Conservation (phyloP, 208 protist species). For the Wallacemonas sp. region DNA sequence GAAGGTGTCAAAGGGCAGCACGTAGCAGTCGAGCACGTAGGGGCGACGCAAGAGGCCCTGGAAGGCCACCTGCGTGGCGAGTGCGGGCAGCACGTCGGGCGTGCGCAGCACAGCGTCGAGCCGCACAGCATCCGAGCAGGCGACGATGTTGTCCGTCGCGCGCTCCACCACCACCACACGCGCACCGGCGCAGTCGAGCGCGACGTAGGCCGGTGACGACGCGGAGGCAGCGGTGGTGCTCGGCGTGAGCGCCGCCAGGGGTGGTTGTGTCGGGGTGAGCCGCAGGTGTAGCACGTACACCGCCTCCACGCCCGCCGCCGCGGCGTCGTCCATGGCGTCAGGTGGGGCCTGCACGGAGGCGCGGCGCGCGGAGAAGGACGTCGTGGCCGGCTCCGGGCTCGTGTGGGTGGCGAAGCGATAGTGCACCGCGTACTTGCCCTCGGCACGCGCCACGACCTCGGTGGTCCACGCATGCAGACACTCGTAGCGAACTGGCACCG, state of each 20-base stretch:
- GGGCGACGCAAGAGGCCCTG: background rate
- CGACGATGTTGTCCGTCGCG: background rate
- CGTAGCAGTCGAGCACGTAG: conserved; percentile 9
- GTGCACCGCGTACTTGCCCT: conserved; percentile 8
- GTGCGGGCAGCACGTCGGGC: background rate
- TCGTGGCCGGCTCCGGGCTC: conserved; percentile 4
- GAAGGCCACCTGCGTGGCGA: conserved; percentile 3
- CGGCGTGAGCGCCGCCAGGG: background rate
- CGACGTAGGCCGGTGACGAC: background rate
- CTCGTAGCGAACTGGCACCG: background rate
- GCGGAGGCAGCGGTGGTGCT: background rate
- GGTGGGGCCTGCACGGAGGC: conserved; percentile 10
- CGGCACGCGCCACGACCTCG: background rate
- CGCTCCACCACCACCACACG: conserved; percentile 2
- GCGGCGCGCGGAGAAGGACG: background rate
- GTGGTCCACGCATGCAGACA: conserved; percentile 13
- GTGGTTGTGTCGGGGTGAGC: background rate
- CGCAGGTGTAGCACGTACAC: conserved; percentile 11
- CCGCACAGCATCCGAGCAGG: conserved; percentile 2
- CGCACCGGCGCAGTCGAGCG: conserved; percentile 8
- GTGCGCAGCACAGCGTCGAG: background rate
- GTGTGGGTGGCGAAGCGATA: background rate
- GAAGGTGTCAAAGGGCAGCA: conserved; percentile 13
- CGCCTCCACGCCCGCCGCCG: background rate
- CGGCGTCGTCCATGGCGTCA: background rate